Percentiles rank a stretch among this genome's conserved stretches.
Conservation (phyloP, 116 monocot species). For the Dioscorea cayenensis region DNA sequence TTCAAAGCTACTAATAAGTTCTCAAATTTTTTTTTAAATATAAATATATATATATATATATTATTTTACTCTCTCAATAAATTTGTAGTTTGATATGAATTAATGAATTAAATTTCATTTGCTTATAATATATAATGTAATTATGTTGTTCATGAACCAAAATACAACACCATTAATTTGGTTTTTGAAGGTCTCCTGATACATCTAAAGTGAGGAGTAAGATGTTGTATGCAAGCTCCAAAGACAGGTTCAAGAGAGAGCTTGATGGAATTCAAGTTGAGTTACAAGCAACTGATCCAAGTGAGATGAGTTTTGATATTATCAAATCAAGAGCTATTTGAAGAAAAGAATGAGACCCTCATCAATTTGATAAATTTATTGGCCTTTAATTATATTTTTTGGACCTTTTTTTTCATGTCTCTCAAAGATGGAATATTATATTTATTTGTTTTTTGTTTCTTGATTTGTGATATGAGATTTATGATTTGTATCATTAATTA, state of each 20-base stretch:
- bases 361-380: background rate
- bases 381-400: background rate
- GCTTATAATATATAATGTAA: background rate
- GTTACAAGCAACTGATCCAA: conserved; percentile 11
- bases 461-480: background rate
- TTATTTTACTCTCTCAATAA: no score
- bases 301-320: conserved; percentile 12
- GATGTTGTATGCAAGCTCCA: conserved; percentile 11
- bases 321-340: conserved; percentile 3
- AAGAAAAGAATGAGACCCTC: background rate
- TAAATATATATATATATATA: no score
- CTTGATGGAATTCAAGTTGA: conserved; percentile 12
- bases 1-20: no score
- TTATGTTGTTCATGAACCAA: no score
- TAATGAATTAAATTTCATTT: background rate
- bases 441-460: no score
- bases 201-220: conserved; percentile 10
- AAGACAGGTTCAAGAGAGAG: conserved; percentile 10
- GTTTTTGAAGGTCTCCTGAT: conserved; percentile 6
- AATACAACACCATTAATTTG: no score
- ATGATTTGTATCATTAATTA: background rate
- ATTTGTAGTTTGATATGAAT: no score
- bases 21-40: no score
- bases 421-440: no score
- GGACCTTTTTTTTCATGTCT: no score